Evolutionary conservation across 495 filamentous ascomycete genomes (phyloP), one percentile per base, ranked within the genome.

Genomic region (Neurospora terricola): DNA sequence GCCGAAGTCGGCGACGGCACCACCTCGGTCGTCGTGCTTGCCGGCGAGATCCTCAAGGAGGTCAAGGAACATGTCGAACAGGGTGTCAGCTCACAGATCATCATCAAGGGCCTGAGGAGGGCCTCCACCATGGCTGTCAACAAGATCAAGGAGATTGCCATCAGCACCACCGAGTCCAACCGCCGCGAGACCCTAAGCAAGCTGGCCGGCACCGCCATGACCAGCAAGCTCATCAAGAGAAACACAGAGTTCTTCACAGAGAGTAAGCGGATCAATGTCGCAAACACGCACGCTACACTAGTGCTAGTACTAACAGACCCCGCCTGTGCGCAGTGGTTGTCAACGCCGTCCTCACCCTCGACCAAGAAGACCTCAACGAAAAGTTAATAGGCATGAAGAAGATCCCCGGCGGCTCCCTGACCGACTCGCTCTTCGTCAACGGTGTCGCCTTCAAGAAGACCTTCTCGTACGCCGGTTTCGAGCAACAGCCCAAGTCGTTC

Each of bases 371-470:
- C 80, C 88, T 99, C 39, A 97, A 98, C 84, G 96, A 98, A 80
- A 98, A 94, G 81, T 89, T 98, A 81, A 98, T 99, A 77, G 96
- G 96, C 77, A 89, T 98, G 80, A 99, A 99, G 86, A 97, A 97
- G 84, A 92, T 98, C 73, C 95, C 94, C 69, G 96, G 96, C 80
- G 96, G 96, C 83, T 97, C 94, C 68, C 89, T 99, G 23, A 95
- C 97, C 79, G 96, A 99, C 80, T 97, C 94, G 10, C 89, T 98
- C 40, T 99, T 98, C 84, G 91, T 99, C 76, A 94, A 99, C 81
- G 96, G 96, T 80, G 96, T 99, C 66, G 94, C 96, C 42, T 99
- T 99, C 87, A 99, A 99, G 88, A 99, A 99, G 87, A 99, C 96
- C 14, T 99, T 99, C 84, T 94, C 96, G 45, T 99, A 99, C 80